These are phyloP conservation scores for Erodium chrysanthum DNA, from an alignment of 441 rosid species.

Conservation along the genomic window DNA sequence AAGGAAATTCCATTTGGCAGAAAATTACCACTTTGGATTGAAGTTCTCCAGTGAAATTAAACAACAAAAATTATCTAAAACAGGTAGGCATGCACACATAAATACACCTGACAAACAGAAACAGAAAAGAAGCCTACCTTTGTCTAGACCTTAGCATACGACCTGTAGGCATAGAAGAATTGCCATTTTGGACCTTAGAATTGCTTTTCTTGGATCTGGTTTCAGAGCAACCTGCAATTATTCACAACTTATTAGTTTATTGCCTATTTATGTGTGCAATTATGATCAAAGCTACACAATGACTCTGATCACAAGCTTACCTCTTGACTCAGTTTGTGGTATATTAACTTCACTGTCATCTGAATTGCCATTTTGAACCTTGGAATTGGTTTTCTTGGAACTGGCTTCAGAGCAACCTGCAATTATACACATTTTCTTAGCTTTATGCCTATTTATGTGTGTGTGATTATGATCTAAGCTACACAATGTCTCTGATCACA, in stretches of 20 bases:
- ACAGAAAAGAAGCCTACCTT: slow-evolving; percentile 24
- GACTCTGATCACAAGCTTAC: slow-evolving; percentile 20
- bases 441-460: not conserved
- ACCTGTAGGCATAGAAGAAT: slow-evolving; percentile 22
- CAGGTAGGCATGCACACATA: too few species aligned
- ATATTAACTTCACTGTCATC: slow-evolving; percentile 31
- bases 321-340: slow-evolving; percentile 19
- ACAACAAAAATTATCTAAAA: too few species aligned
- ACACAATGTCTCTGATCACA: not conserved
- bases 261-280: not conserved
- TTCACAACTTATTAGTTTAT: not conserved
- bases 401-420: slow-evolving; percentile 23
- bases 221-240: slow-evolving; percentile 25
- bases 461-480: not conserved
- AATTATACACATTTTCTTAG: slow-evolving; percentile 9
- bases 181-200: slow-evolving; percentile 7
- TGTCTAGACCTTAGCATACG: slow-evolving; percentile 25
- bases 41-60: not conserved
- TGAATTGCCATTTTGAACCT: slow-evolving; percentile 11
- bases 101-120: not conserved
- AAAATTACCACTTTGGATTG: not conserved
- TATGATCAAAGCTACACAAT: not conserved
- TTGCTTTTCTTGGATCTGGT: slow-evolving; percentile 17
- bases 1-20: not conserved
- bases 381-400: slow-evolving; percentile 20